Conservation (phyloP, 23 red algal genomes). For the Chondrus crispus region DNA sequence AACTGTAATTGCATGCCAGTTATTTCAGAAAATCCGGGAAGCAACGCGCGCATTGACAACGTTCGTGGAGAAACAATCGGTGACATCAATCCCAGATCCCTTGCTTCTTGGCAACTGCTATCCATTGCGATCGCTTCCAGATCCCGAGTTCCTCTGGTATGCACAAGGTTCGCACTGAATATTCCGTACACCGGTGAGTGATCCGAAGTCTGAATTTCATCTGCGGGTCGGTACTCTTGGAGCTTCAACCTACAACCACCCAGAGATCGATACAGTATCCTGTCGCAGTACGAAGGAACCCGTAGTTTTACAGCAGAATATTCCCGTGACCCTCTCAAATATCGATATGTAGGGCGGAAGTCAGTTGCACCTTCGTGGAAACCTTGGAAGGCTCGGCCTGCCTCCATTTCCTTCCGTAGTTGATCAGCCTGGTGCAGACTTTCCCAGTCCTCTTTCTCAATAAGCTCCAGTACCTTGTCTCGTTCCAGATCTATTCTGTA, state of each 20-base stretch:
- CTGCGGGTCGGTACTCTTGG: conserved; percentile 53
- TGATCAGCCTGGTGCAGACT: conserved; percentile 73
- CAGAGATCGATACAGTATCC: conserved; percentile 69
- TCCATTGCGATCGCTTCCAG: conserved; percentile 2
- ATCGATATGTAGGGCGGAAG: conserved; percentile 92
- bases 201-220: conserved; percentile 89
- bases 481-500: conserved; percentile 82
- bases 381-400: conserved; percentile 60
- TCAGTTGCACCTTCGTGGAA: conserved; percentile 75
- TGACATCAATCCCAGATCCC: not conserved
- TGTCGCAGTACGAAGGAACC: conserved; percentile 84
- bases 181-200: conserved; percentile 83
- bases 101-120: not conserved
- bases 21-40: not conserved
- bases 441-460: conserved; percentile 57
- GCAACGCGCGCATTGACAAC: not conserved
- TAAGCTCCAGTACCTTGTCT: conserved; percentile 64
- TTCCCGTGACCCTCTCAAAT: conserved; percentile 46
- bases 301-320: conserved; percentile 70
- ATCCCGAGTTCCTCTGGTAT: not conserved
- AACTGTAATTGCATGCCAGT: conserved; percentile 14
- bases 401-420: conserved; percentile 51
- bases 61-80: not conserved
- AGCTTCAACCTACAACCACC: conserved; percentile 31
- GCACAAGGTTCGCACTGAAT: conserved; percentile 50